Base-by-base conservation (phyloP, 1,284 basidiomycete genomes). In the Trichosporon coremiiforme region DNA sequence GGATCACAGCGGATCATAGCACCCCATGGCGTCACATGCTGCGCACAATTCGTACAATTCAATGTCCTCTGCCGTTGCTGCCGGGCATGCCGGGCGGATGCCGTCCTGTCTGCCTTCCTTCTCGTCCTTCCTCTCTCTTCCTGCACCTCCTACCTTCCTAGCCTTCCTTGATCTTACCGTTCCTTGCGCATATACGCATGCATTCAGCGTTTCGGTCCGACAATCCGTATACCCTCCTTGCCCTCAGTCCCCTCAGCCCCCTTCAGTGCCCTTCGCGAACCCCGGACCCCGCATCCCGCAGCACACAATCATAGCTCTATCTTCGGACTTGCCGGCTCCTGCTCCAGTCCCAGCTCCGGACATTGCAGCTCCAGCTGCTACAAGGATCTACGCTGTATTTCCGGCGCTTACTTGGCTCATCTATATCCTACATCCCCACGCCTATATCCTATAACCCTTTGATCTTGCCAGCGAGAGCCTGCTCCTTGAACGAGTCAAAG, bases 401-500 rank as follows among this genome's bases (percentile, higher is more conserved):
- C 29, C 13, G 6, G 57, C 57, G 57, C 57, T 62, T 62, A 62
- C 57, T 35, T 62, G 17, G 35, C 10, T 20, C 4, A 33, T 36
- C 62, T 36, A 64, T 33, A 64, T 38, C 36, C 36, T 38, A 38
- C 36, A 38, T 38, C 36, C 36, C 9, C 36, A 38, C 5, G 12
- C 1, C 13, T 36, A 64, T 33, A 64, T 64, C 57, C n/a, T n/a
- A n/a, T n/a, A n/a, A n/a, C n/a, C 57, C 57, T 7, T 9, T 33
- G 10, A 62, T 33, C 57, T 62, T 66, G 22, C 65, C 66, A 0
- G 33, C 60, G 20, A 76, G 22, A 0, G 71, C 72, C 9, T 65
- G 65, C 33, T 45, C 29, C 71, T 79, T 76, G 72, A 82, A 85
- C 57, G 76, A 68, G 10, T 71, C 77, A 68, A 81, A 82, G 66